Percentiles rank a stretch among this genome's conserved stretches.
Conservation (phyloP, 2,329 filamentous ascomycete species). For the Penicillium brasilianum region DNA sequence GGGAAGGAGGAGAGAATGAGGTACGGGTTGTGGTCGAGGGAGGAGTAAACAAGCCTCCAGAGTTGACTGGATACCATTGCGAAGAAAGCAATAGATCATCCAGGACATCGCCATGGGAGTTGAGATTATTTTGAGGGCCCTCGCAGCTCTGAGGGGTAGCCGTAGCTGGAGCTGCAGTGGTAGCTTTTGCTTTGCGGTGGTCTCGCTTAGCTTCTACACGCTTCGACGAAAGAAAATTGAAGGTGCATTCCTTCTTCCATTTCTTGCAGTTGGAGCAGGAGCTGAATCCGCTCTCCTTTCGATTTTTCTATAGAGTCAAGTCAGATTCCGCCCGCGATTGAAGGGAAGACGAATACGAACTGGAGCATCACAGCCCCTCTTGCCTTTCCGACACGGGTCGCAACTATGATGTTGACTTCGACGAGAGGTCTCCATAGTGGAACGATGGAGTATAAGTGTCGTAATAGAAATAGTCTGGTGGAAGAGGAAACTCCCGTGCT, state of each 20-base stretch:
- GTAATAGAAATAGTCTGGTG: not conserved
- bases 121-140: not conserved
- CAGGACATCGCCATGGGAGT: not conserved
- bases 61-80: slow-evolving; percentile 6
- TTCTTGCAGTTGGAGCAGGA: slow-evolving; percentile 52
- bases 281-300: slow-evolving; percentile 15
- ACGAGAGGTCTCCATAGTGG: slow-evolving; percentile 20
- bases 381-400: slow-evolving; percentile 54
- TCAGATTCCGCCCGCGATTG: not conserved
- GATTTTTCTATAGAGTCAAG: slow-evolving; percentile 15
- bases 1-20: slow-evolving; percentile 8
- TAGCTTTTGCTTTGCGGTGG: slow-evolving; percentile 10
- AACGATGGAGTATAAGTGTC: slow-evolving; percentile 1
- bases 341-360: slow-evolving; percentile 10
- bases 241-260: slow-evolving; percentile 52
- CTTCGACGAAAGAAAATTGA: slow-evolving; percentile 49
- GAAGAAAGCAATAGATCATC: slow-evolving; percentile 10
- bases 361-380: slow-evolving; percentile 51
- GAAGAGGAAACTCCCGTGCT: not conserved
- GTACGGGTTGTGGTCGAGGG: slow-evolving; percentile 2
- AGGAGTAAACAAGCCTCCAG: slow-evolving; percentile 2
- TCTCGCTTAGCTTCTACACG: slow-evolving; percentile 14
- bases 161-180: not conserved
- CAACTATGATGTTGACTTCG: slow-evolving; percentile 45
- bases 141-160: not conserved